Evolutionary conservation across 345 rosid genomes (phyloP), one percentile per base, ranked within the genome.

Genomic region (Xanthoceras sorbifolium): DNA sequence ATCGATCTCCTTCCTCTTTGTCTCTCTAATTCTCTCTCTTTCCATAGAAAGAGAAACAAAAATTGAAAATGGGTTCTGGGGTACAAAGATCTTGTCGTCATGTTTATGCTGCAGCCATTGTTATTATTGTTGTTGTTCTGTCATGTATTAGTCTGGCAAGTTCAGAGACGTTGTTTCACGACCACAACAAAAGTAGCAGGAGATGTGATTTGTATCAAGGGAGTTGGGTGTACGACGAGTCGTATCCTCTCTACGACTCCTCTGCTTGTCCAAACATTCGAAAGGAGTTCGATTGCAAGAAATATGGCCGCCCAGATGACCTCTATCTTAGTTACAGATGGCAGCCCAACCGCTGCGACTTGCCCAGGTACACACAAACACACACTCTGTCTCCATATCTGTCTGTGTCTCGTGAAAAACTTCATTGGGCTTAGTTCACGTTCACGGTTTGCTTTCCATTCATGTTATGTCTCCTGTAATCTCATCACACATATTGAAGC

Each of bases 221-320:
- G 55, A 86, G 80, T 32, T 94, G 99, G 98, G 87, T 88, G 7
- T 78, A 77, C 78, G 98, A 94, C 76, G 6, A 38, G 23, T 86
- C 91, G 60, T 90, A 86, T 68, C 99, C 97, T 64, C 90, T 88
- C 64, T 94, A 91, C 38, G 69, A 90, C 71, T 86, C 99, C 60
- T 76, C 94, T 0, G 63, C 80, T 9, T 94, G 99, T 64, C 96
- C 96, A 1, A 87, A 82, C 78, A 85, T 94, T 72, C 91, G 91
- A 73, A 90, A 89, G 80, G 95, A 94, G 73, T 94, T 87, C 68
- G 89, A 94, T 72, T 94, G 99, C 85, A 77, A 83, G 61, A 88
- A 91, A 75, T 95, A 86, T 28, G 97, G 97, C 46, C 97, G 99
- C 38, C 90, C 92, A 3, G 98, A 93, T 77, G 86, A 61, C n/a